Percentiles rank a stretch among this genome's conserved stretches.
Conservation (phyloP, 139 green algal genomes). For the Picochlorum costavermella region DNA sequence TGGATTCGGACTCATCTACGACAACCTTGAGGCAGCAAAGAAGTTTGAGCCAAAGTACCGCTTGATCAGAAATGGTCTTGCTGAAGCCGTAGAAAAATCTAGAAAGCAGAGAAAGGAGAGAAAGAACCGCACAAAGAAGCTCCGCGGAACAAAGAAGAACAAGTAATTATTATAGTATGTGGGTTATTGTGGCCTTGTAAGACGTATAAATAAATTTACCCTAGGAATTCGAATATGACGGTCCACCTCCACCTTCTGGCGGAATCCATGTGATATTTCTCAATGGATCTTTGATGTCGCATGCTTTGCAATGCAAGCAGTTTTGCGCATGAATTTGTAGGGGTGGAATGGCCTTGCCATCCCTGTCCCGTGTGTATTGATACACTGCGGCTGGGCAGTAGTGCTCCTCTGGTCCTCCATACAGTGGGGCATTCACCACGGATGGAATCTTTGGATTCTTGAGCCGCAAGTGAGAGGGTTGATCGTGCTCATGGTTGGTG, state of each 20-base stretch:
- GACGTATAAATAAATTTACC: conserved; percentile 24
- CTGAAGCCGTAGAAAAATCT: conserved; percentile 71
- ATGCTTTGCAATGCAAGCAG: conserved; percentile 96
- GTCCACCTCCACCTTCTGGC: conserved; percentile 84
- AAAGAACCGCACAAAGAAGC: conserved; percentile 93
- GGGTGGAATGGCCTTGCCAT: conserved; percentile 1
- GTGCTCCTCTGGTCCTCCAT: conserved; percentile 64
- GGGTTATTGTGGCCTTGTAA: conserved; percentile 1
- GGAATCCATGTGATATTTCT: conserved; percentile 89
- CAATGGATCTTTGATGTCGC: conserved; percentile 84
- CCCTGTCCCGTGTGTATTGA: conserved; percentile 56
- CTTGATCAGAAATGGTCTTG: conserved; percentile 81
- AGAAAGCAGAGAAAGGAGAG: conserved; percentile 99
- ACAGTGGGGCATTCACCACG: conserved; percentile 66
- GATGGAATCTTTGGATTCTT: conserved; percentile 44
- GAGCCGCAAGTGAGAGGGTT: conserved; percentile 79
- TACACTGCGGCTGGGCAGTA: conserved; percentile 86
- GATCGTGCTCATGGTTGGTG: conserved; percentile 94
- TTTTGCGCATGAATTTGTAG: conserved; percentile 94
- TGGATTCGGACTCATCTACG: conserved; percentile 98
- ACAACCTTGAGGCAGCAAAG: conserved; percentile 86
- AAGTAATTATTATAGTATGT: conserved; percentile 24
- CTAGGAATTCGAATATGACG: conserved; percentile 60
- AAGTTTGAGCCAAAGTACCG: conserved; percentile 99
- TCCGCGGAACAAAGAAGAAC: conserved; percentile 89